These are phyloP conservation scores for Paragyromitra xinjiangensis DNA, from an alignment of 495 filamentous ascomycete genomes.

Conservation along the genomic window DNA sequence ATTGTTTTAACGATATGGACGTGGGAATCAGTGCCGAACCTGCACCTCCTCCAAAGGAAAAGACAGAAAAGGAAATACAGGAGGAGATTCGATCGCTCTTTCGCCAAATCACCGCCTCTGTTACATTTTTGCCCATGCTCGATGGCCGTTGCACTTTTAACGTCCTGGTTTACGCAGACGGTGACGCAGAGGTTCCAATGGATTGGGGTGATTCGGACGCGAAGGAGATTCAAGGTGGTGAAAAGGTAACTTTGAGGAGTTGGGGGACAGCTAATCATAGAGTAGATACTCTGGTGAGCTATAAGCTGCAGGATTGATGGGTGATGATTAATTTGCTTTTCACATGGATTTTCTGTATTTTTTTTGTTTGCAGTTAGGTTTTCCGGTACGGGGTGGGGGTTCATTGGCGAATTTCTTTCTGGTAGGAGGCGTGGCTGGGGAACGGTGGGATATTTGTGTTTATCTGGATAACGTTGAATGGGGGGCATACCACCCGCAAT, in stretches of 20 bases:
- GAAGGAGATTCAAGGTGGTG: constrained; percentile 94
- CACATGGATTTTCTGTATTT: neutral
- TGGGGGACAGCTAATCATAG: constrained; percentile 94
- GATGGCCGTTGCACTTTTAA: constrained; percentile 97
- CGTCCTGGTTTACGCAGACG: constrained; percentile 96
- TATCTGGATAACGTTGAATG: neutral
- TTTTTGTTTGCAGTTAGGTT: constrained; percentile 19
- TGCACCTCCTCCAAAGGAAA: constrained; percentile 64
- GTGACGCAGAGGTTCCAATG: constrained; percentile 93
- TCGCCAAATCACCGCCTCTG: constrained; percentile 95
- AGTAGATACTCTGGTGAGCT: constrained; percentile 94
- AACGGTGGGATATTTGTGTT: constrained; percentile 1
- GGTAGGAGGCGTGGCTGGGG: neutral
- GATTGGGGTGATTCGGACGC: constrained; percentile 99
- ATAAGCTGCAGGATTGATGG: constrained; percentile 68
- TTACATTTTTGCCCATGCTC: constrained; percentile 94
- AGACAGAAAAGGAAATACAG: constrained; percentile 93
- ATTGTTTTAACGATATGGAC: constrained; percentile 13
- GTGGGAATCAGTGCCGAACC: constrained; percentile 61
- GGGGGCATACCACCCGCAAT: too few relatives aligned
- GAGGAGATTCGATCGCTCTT: constrained; percentile 94
- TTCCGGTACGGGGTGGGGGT: constrained; percentile 19
- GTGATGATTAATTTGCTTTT: constrained; percentile 21
- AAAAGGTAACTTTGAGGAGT: constrained; percentile 93
- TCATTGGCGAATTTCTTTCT: constrained; percentile 28